phyloP scores from a whole-genome alignment of 1,284 basidiomycete species.

The Coniophora puteana region DNA sequence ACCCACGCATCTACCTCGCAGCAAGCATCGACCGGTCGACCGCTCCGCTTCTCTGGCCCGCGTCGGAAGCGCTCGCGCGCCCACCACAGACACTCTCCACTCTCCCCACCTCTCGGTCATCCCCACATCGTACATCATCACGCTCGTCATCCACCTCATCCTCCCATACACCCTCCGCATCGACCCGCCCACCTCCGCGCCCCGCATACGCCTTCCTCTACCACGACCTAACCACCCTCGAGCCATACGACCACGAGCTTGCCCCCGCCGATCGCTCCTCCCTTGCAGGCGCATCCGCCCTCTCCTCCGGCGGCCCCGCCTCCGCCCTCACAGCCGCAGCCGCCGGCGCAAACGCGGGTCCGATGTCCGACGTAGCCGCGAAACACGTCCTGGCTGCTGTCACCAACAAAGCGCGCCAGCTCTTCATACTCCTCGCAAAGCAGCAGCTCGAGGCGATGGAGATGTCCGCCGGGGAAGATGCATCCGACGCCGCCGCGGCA shows the following conservation, averaged over 20 bases:
- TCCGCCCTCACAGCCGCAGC: constrained; percentile 28
- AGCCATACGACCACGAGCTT: constrained; percentile 78
- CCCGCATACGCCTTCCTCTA: constrained; percentile 82
- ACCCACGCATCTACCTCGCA: constrained; percentile 71
- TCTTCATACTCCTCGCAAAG: constrained; percentile 67
- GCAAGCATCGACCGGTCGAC: constrained; percentile 86
- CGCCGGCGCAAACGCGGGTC: constrained; percentile 30
- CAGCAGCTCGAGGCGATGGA: constrained; percentile 53
- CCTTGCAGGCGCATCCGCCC: constrained; percentile 46
- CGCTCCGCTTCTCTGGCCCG: constrained; percentile 73
- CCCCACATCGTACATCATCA: too few species aligned
- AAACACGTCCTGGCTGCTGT: constrained; percentile 83
- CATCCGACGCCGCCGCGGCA: constrained; percentile 19
- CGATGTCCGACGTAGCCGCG: constrained; percentile 78
- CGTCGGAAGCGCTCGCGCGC: constrained; percentile 53
- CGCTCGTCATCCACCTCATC: constrained; percentile 9
- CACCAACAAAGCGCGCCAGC: constrained; percentile 79
- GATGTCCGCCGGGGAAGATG: constrained; percentile 30
- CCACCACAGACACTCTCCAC: too few species aligned
- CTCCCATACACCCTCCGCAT: constrained; percentile 11
- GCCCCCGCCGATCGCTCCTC: constrained; percentile 63
- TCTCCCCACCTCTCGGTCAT: too few species aligned
- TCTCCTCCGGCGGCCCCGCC: constrained; percentile 34
- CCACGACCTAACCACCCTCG: constrained; percentile 84
- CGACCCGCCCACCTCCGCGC: constrained; percentile 26